Evolutionary conservation across 345 rosid species (phyloP), one percentile per base, ranked within the genome.

Genomic region (Eutrema japonicum): DNA sequence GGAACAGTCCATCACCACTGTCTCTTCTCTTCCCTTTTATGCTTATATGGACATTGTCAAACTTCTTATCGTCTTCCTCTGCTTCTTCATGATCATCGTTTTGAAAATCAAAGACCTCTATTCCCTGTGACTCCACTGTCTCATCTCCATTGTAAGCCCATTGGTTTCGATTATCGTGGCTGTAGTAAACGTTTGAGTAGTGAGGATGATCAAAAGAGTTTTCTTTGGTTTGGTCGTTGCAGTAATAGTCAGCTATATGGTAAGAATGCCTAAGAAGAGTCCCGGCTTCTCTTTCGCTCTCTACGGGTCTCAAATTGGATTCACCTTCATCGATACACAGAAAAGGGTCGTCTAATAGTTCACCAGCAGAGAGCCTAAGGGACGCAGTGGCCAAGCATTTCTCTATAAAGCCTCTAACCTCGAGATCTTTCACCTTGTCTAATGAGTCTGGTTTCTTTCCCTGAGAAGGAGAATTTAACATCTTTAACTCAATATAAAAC

Each of bases 371-470:
- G 61, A 88, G 92, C 77, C 99, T 90, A 37, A 58, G 84, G 4
- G 97, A 84, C 18, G 84, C 96, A 12, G 92, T 87, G 45, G 93
- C 96, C 58, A 95, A 84, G 73, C 99, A 95, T 80, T 95, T 95
- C 79, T 90, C 96, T 43, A 95, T 85, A 66, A 95, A 92, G 32
- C 74, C 80, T 64, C 82, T 83, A 30, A 92, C 96, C 75, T 95
- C 96, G 2, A 85, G 87, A 72, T 95, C 96, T 66, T 82, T 82
- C 73, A 95, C 93, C 79, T 86, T 84, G 73, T 87, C 87, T 71
- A 95, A 78, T 77, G 96, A 89, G 73, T 88, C 89, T 18, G 99
- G 99, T 79, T 85, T 95, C 85, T 83, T 95, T 11, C 99, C 99
- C 99, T 95, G 74, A 54, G 76, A 38, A 29, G 77, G 18, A 60